Percentiles rank a stretch among this genome's conserved stretches.
phyloP scores from a whole-genome alignment of 306 rosid genomes.

The Elaeagnus macrophylla region DNA sequence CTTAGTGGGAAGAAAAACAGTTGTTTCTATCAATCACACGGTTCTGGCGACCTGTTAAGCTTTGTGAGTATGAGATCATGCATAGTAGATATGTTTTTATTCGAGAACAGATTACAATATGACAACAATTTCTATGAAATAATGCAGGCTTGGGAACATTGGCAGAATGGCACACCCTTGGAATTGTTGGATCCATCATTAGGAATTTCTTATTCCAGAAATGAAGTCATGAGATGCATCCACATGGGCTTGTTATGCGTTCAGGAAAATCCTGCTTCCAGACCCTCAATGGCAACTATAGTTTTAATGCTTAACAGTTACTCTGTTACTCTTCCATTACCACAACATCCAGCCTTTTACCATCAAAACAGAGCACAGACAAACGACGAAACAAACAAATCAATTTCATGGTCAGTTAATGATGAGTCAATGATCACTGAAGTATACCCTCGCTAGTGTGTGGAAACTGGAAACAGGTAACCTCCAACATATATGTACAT shows the following conservation, averaged over 20 bases:
- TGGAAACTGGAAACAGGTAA: background rate
- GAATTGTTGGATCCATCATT: slow-evolving; percentile 1
- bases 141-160: slow-evolving; percentile 3
- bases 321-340: slow-evolving; percentile 3
- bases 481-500: background rate
- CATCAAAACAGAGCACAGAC: background rate
- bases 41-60: slow-evolving; percentile 7
- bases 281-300: slow-evolving; percentile 7
- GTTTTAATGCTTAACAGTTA: slow-evolving; percentile 5
- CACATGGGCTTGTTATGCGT: slow-evolving; percentile 7
- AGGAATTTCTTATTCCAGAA: background rate
- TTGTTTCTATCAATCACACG: background rate
- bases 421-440: background rate
- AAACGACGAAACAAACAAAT: no score
- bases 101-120: background rate
- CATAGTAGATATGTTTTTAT: background rate
- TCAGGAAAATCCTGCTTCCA: slow-evolving; percentile 3
- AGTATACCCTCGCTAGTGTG: background rate
- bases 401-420: background rate
- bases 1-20: slow-evolving; percentile 6
- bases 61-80: background rate
- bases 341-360: slow-evolving; percentile 1
- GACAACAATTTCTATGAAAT: background rate
- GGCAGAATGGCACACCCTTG: background rate
- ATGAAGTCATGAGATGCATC: slow-evolving; percentile 11